Conservation (phyloP, 2,329 filamentous ascomycete species). For the Talaromyces verruculosus region DNA sequence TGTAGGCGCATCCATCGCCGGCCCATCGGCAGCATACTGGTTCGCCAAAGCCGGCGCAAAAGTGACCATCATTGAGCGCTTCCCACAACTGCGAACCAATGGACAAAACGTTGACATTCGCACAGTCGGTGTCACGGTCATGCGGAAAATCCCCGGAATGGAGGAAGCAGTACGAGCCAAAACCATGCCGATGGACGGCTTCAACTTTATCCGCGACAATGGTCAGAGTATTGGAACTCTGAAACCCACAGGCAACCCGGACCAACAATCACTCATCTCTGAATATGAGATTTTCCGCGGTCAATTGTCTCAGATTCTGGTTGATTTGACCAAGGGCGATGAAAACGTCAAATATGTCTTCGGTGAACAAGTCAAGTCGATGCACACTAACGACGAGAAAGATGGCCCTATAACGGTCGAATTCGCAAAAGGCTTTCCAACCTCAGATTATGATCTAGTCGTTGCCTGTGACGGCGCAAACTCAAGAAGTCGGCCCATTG, state of each 20-base stretch:
- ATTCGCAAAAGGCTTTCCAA: not conserved
- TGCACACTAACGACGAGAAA: not conserved
- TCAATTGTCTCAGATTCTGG: not conserved
- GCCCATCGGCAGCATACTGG: constrained; percentile 52
- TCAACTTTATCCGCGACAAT: not conserved
- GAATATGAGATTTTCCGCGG: not conserved
- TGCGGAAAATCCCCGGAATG: constrained; percentile 54
- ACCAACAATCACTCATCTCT: not conserved
- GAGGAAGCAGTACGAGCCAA: constrained; percentile 30
- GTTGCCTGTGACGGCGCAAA: not conserved
- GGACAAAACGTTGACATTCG: constrained; percentile 59
- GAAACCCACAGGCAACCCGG: not conserved
- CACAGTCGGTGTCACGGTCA: constrained; percentile 52
- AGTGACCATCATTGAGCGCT: constrained; percentile 48
- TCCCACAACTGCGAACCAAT: constrained; percentile 44
- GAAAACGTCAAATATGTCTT: not conserved
- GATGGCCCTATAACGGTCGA: not conserved
- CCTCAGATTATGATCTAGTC: not conserved
- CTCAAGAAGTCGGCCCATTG: not conserved
- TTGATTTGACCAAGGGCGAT: not conserved
- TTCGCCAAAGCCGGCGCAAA: constrained; percentile 45
- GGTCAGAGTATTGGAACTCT: not conserved
- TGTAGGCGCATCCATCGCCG: constrained; percentile 43
- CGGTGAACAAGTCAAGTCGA: not conserved
- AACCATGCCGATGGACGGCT: not conserved